These are phyloP conservation scores for Paramyrothecium roridum DNA, from an alignment of 2,329 filamentous ascomycete species.

Conservation along the genomic window DNA sequence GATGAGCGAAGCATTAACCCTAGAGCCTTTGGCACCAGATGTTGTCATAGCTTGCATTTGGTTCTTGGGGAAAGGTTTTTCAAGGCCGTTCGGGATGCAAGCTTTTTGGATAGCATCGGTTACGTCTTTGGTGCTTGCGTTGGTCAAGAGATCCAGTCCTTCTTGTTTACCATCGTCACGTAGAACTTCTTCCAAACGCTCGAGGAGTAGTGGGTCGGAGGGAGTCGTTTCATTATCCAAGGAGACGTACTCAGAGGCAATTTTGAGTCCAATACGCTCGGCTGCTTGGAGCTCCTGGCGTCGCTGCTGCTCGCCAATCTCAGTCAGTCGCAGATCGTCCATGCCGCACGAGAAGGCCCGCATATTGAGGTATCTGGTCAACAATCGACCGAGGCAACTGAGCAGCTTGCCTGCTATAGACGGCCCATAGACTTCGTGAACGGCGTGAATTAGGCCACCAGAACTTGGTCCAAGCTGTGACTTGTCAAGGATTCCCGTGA, in stretches of 20 bases:
- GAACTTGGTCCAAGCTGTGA: constrained; percentile 85
- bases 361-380: constrained; percentile 90
- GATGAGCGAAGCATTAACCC: constrained; percentile 95
- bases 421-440: constrained; percentile 92
- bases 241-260: constrained; percentile 86
- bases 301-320: constrained; percentile 70
- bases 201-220: constrained; percentile 67
- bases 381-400: constrained; percentile 81
- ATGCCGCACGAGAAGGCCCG: constrained; percentile 96
- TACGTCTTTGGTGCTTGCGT: constrained; percentile 63
- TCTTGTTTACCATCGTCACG: constrained; percentile 89
- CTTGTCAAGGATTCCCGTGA: constrained; percentile 92
- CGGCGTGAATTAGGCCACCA: constrained; percentile 84
- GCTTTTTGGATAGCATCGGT: constrained; percentile 75
- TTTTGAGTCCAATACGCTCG: constrained; percentile 67
- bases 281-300: constrained; percentile 67
- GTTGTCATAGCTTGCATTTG: constrained; percentile 99
- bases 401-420: constrained; percentile 82
- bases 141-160: constrained; percentile 85
- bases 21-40: constrained; percentile 89
- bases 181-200: constrained; percentile 82
- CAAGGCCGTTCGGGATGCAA: constrained; percentile 78
- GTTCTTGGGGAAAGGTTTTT: constrained; percentile 92
- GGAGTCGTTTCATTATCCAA: constrained; percentile 63
- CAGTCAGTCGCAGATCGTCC: constrained; percentile 86